These are phyloP conservation scores for Ormosia emarginata DNA, from an alignment of 306 rosid genomes.

Conservation along the genomic window DNA sequence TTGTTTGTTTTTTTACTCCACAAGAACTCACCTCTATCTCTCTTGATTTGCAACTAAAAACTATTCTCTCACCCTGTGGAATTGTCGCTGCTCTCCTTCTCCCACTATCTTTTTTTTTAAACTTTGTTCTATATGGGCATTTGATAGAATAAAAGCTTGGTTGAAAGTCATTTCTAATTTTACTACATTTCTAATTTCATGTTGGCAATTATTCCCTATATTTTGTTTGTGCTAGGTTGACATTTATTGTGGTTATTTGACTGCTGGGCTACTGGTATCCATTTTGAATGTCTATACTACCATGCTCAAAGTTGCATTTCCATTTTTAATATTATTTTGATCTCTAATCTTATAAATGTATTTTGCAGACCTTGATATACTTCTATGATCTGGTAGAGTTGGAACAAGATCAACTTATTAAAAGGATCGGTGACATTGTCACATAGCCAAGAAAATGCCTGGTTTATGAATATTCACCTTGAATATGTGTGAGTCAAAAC, in stretches of 20 bases:
- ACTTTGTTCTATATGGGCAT: too few species aligned
- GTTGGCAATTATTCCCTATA: not conserved
- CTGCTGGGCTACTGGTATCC: not conserved
- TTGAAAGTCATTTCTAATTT: too few species aligned
- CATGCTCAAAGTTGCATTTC: not conserved
- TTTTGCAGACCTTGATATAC: constrained; percentile 65
- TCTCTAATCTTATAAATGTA: too few species aligned
- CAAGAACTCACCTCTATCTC: too few species aligned
- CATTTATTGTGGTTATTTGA: not conserved
- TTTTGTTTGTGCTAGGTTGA: not conserved
- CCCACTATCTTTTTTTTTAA: too few species aligned
- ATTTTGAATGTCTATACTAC: not conserved
- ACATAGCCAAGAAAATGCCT: constrained; percentile 60
- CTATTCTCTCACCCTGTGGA: too few species aligned
- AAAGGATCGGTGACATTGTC: constrained; percentile 65
- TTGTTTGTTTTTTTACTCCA: too few species aligned
- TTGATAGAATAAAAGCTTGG: too few species aligned
- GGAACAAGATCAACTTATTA: constrained; percentile 72
- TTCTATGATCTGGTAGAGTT: constrained; percentile 72
- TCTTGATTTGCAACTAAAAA: too few species aligned
- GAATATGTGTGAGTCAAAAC: constrained; percentile 57
- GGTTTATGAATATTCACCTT: constrained; percentile 73
- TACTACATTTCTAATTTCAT: too few species aligned
- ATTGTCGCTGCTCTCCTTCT: too few species aligned
- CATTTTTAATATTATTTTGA: not conserved